These are phyloP conservation scores for Gigaspora rosea DNA, from an alignment of 192 early-diverging fungal genomes.

Conservation along the genomic window DNA sequence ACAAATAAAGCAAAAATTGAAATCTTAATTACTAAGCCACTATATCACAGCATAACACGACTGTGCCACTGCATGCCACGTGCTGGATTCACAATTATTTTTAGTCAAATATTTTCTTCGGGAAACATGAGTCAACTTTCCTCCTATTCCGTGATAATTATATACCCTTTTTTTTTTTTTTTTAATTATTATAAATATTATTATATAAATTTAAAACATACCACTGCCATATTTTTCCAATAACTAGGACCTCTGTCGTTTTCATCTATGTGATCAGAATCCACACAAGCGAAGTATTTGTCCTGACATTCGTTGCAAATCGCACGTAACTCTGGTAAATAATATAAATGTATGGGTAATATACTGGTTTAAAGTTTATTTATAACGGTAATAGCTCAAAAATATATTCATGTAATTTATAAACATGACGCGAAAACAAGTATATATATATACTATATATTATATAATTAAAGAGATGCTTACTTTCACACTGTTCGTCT, in stretches of 20 bases:
- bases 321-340: not conserved
- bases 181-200: not conserved
- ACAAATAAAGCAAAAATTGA: not conserved
- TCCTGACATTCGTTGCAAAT: slow-evolving; percentile 18
- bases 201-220: not conserved
- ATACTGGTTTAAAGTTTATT: too few relatives aligned
- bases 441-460: too few relatives aligned
- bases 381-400: too few relatives aligned
- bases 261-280: slow-evolving; percentile 17
- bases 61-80: slow-evolving; percentile 9
- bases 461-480: not conserved
- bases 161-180: not conserved
- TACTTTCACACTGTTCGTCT: slow-evolving; percentile 19
- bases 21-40: slow-evolving; percentile 6
- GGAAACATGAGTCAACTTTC: not conserved
- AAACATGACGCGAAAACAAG: not conserved
- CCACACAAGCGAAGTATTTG: not conserved
- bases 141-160: not conserved
- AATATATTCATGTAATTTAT: too few relatives aligned
- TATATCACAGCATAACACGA: not conserved
- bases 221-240: slow-evolving; percentile 18
- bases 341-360: too few relatives aligned
- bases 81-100: not conserved
- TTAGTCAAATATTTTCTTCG: not conserved
- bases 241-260: not conserved